phyloP scores from a whole-genome alignment of 495 filamentous ascomycete species.

The Chaetomium cochliodes region DNA sequence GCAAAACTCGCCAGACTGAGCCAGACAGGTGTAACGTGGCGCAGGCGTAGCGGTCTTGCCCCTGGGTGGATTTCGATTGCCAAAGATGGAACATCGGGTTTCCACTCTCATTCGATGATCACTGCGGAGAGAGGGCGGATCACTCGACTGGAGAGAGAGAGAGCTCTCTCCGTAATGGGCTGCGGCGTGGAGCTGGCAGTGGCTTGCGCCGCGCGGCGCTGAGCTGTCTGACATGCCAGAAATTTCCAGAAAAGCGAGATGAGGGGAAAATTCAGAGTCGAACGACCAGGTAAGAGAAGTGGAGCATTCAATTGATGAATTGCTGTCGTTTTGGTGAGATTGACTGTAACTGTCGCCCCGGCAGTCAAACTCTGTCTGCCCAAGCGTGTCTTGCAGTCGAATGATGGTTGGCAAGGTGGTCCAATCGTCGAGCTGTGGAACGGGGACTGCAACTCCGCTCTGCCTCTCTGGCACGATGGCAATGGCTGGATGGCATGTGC shows the following conservation, averaged over 20 bases:
- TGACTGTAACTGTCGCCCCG: neutral
- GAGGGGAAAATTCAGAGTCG: neutral
- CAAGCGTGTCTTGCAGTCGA: conserved; percentile 2
- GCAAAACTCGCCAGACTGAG: neutral
- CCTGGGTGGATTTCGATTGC: conserved; percentile 16
- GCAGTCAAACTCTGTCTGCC: neutral
- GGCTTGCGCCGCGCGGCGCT: conserved; percentile 10
- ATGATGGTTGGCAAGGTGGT: conserved; percentile 13
- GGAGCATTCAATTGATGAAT: conserved; percentile 12
- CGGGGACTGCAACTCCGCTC: conserved; percentile 8
- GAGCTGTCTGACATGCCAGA: conserved; percentile 11
- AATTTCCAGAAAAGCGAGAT: conserved; percentile 12
- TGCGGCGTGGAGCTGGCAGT: conserved; percentile 14
- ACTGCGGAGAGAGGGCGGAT: conserved; percentile 2
- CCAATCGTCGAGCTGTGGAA: conserved; percentile 2
- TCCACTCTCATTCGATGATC: conserved; percentile 10
- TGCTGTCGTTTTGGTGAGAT: neutral
- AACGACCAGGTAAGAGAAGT: neutral
- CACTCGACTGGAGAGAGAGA: neutral
- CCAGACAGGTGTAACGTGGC: conserved; percentile 3
- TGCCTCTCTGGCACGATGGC: conserved; percentile 13
- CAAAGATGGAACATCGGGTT: conserved; percentile 7
- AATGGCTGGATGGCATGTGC: conserved; percentile 9
- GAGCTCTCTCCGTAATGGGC: neutral
- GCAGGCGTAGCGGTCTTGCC: conserved; percentile 9